Percentiles rank a stretch among this genome's conserved stretches.
Evolutionary conservation across 2,329 filamentous ascomycete genomes (phyloP).

Genomic region (Pseudogymnoascus pannorum): DNA sequence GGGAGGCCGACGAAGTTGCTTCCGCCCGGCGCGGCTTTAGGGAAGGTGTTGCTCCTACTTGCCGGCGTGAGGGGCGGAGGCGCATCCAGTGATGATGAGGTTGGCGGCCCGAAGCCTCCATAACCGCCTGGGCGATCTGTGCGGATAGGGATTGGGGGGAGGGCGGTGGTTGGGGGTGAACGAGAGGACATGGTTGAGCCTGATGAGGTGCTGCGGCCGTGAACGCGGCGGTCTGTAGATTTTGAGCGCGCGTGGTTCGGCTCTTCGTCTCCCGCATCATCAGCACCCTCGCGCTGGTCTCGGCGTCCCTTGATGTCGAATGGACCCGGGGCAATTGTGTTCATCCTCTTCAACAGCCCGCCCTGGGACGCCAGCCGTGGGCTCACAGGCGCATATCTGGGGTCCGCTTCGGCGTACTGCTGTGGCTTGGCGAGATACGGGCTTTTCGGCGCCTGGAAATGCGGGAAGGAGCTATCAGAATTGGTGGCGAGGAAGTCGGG

Average conservation of each 20-base stretch:
- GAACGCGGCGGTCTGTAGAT: not conserved
- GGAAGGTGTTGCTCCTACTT: not conserved
- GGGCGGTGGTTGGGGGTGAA: not conserved
- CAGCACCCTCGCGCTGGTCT: slow-evolving; percentile 19
- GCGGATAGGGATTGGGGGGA: not conserved
- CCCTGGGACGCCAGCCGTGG: slow-evolving; percentile 38
- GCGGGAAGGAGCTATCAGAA: slow-evolving; percentile 46
- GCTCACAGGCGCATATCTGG: slow-evolving; percentile 41
- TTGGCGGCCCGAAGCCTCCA: slow-evolving; percentile 48
- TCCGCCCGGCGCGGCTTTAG: not conserved
- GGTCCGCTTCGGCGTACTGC: slow-evolving; percentile 29
- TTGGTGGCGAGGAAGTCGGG: slow-evolving; percentile 36
- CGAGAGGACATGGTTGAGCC: not conserved
- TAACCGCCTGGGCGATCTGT: slow-evolving; percentile 43
- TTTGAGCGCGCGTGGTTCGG: not conserved
- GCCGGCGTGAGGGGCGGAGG: not conserved
- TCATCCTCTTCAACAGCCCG: slow-evolving; percentile 53
- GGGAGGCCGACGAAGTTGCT: not conserved
- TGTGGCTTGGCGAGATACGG: slow-evolving; percentile 13
- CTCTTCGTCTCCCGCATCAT: slow-evolving; percentile 12
- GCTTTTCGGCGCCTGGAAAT: slow-evolving; percentile 40
- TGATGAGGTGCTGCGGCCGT: not conserved
- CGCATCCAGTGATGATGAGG: slow-evolving; percentile 12
- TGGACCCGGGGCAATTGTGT: slow-evolving; percentile 58
- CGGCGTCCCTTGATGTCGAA: slow-evolving; percentile 45